Base-by-base conservation (phyloP, 2,329 filamentous ascomycete genomes). In the Epichloe bromicola region DNA sequence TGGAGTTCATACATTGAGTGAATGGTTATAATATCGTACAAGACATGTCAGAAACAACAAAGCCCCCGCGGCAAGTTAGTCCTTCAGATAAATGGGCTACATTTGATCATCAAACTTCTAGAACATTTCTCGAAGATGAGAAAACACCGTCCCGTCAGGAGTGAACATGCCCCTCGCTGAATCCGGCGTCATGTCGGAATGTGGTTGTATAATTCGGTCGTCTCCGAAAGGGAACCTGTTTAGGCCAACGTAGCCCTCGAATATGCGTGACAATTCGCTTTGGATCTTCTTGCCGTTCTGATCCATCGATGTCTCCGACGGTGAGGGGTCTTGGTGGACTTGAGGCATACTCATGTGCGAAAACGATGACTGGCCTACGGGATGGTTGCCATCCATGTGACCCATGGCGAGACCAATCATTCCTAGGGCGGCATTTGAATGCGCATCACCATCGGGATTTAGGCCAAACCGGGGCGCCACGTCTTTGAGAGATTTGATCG, bases 381-480 rank as follows among this genome's bases (percentile, higher is more conserved):
- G 48, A 17, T 48, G 53, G 6, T 58, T 50, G 41, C 30, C 30
- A 33, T 65, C 61, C 51, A 65, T 55, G 40, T 69, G 66, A 0
- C 69, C 48, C 33, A 67, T 66, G 4, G 76, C 75, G 5, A 79
- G 64, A 1, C 74, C 76, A 46, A 76, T 74, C 75, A 79, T 79
- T 1, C 72, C 72, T n/a, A 78, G 58, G 0, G 75, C 74, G 1
- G 74, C 75, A 10, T 66, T 72, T 11, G 71, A 74, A 54, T 78
- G 75, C 0, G 74, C 67, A 53, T 79, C 74, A 7, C 75, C 69
- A 26, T 68, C 65, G 1, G 63, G 58, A 48, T 68, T 65, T 19
- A 85, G 71, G 0, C 85, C 85, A 1, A 89, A 75, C 19, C 80
- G 77, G 1, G 83, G 83, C 0, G 82, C 85, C 6, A 87, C 80